Percentiles rank a stretch among this genome's conserved stretches.
phyloP scores from a whole-genome alignment of 805 yeast genomes.

The Wickerhamiella domercqiae region DNA sequence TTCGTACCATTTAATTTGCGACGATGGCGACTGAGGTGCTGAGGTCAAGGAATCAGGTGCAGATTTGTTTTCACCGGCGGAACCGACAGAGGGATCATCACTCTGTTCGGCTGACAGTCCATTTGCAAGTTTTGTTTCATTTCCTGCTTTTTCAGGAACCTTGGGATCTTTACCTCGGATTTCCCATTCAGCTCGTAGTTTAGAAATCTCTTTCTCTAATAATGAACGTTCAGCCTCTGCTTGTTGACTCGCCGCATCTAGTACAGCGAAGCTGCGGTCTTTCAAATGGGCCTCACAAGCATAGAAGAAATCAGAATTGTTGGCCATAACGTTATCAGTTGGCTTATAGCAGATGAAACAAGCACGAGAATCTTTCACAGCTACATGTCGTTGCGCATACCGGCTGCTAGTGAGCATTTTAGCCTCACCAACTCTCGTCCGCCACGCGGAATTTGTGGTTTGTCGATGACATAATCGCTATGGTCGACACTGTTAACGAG shows the following conservation, averaged over 20 bases:
- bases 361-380: slow-evolving; percentile 30
- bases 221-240: slow-evolving; percentile 10
- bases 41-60: neutral
- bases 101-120: slow-evolving; percentile 12
- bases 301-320: slow-evolving; percentile 37
- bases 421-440: no score
- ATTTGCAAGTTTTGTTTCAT: slow-evolving; percentile 4
- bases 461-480: no score
- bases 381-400: slow-evolving; percentile 33
- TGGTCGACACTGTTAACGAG: slow-evolving; percentile 1
- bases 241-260: slow-evolving; percentile 26
- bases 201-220: slow-evolving; percentile 22
- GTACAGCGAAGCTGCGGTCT: slow-evolving; percentile 34
- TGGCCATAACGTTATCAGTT: slow-evolving; percentile 33
- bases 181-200: slow-evolving; percentile 22
- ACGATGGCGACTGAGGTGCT: neutral
- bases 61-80: slow-evolving; percentile 1
- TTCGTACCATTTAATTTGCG: slow-evolving; percentile 5
- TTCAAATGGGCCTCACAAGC: slow-evolving; percentile 34
- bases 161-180: slow-evolving; percentile 12
- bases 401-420: slow-evolving; percentile 29
- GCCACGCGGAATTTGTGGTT: no score
- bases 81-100: neutral
- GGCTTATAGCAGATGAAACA: slow-evolving; percentile 43
- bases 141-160: slow-evolving; percentile 12